These are phyloP conservation scores for Candida oleophila DNA, from an alignment of 805 yeast species.

Conservation along the genomic window DNA sequence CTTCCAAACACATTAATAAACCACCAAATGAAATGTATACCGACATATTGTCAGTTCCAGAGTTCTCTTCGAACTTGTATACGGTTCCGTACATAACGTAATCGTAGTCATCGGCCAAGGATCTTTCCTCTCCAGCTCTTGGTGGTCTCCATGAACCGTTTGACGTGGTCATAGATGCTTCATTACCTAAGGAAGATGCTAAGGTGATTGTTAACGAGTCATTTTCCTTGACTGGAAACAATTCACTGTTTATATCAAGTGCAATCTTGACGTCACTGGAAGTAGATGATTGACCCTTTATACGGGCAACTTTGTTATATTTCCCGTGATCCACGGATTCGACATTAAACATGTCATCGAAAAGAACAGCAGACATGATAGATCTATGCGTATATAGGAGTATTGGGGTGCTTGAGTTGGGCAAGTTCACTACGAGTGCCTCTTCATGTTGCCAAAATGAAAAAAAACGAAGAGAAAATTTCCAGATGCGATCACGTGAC, in stretches of 20 bases:
- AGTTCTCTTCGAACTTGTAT: conserved; percentile 89
- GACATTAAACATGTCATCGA: conserved; percentile 89
- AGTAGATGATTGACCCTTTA: conserved; percentile 84
- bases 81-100: conserved; percentile 98
- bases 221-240: conserved; percentile 77
- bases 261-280: conserved; percentile 78
- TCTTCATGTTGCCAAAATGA: too few relatives aligned
- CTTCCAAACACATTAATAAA: conserved; percentile 87
- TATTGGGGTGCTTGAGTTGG: not conserved
- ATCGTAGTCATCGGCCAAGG: conserved; percentile 94
- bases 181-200: conserved; percentile 69
- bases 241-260: conserved; percentile 85
- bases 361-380: conserved; percentile 60
- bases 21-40: conserved; percentile 97
- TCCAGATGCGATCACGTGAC: conserved; percentile 2
- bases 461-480: not conserved
- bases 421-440: not conserved
- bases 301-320: conserved; percentile 87
- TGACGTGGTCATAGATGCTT: conserved; percentile 42
- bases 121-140: conserved; percentile 66
- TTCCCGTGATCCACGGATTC: conserved; percentile 83
- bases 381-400: not conserved
- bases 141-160: conserved; percentile 83
- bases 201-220: conserved; percentile 84
- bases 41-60: conserved; percentile 64